Conservation (phyloP, 306 rosid species). For the Senna siamea region DNA sequence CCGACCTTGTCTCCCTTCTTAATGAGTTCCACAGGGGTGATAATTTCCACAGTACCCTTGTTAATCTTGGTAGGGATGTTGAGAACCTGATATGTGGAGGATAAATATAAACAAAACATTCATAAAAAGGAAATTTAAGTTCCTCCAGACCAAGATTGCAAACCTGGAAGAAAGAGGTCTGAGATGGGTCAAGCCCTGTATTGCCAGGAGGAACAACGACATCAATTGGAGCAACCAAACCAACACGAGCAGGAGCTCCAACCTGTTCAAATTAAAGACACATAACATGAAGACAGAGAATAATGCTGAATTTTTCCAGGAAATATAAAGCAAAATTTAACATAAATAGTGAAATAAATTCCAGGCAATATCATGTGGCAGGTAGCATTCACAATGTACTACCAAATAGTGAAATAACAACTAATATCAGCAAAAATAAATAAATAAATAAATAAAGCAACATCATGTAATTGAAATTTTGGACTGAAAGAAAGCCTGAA, state of each 20-base stretch:
- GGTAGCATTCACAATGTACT: background rate
- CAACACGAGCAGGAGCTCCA: constrained; percentile 99
- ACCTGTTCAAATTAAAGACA: constrained; percentile 49
- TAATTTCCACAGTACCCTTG: constrained; percentile 76
- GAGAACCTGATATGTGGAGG: constrained; percentile 46
- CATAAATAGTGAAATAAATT: no score
- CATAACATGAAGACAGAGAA: constrained; percentile 52
- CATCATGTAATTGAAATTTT: background rate
- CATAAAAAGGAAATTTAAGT: background rate
- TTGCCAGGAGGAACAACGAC: constrained; percentile 93
- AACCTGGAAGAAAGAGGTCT: constrained; percentile 97
- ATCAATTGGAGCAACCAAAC: constrained; percentile 94
- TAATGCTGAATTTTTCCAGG: background rate
- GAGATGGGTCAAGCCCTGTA: constrained; percentile 95
- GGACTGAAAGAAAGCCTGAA: background rate
- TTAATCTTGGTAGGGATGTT: constrained; percentile 73
- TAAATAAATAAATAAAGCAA: background rate
- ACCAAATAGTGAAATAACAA: background rate
- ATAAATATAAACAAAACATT: background rate
- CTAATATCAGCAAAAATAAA: background rate
- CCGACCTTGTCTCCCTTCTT: constrained; percentile 72
- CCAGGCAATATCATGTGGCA: no score
- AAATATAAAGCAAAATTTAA: background rate
- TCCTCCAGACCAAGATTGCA: background rate
- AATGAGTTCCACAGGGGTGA: constrained; percentile 66